Percentiles rank a stretch among this genome's conserved stretches.
These are phyloP conservation scores for Leccinum incarnatum DNA, from an alignment of 768 basidiomycete species.

Conservation along the genomic window DNA sequence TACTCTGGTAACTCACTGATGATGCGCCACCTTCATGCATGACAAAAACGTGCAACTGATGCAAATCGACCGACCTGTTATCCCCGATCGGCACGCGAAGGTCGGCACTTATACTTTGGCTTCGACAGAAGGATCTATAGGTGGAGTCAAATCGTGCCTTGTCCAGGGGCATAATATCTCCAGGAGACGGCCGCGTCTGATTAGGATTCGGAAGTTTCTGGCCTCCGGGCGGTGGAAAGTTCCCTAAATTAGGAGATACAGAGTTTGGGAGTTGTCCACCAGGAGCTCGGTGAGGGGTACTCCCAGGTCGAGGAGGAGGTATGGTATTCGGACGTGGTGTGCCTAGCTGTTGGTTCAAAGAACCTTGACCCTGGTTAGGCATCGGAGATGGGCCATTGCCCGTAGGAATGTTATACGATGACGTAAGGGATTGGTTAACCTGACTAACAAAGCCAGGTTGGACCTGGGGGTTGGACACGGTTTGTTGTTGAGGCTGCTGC, in stretches of 20 bases:
- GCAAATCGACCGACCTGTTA: conserved; percentile 55
- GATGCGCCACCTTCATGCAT: conserved; percentile 53
- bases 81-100: conserved; percentile 47
- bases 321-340: conserved; percentile 30
- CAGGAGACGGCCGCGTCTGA: conserved; percentile 10
- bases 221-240: conserved; percentile 19
- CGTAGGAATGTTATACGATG: conserved; percentile 22
- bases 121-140: conserved; percentile 48
- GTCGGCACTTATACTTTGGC: conserved; percentile 40
- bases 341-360: conserved; percentile 29
- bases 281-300: conserved; percentile 38
- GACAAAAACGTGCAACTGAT: conserved; percentile 56
- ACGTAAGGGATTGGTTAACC: conserved; percentile 7
- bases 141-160: conserved; percentile 51
- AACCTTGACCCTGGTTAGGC: conserved; percentile 18
- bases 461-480: conserved; percentile 12
- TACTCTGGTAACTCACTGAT: conserved; percentile 38
- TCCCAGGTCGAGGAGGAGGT: conserved; percentile 39
- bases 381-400: conserved; percentile 19
- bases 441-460: conserved; percentile 25
- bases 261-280: conserved; percentile 29
- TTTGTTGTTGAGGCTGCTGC: conserved; percentile 19
- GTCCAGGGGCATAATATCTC: conserved; percentile 40
- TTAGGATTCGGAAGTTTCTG: conserved; percentile 25
- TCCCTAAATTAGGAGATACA: conserved; percentile 35